Base-by-base conservation (phyloP, 1,284 basidiomycete genomes). In the Heterobasidion parviporum region DNA sequence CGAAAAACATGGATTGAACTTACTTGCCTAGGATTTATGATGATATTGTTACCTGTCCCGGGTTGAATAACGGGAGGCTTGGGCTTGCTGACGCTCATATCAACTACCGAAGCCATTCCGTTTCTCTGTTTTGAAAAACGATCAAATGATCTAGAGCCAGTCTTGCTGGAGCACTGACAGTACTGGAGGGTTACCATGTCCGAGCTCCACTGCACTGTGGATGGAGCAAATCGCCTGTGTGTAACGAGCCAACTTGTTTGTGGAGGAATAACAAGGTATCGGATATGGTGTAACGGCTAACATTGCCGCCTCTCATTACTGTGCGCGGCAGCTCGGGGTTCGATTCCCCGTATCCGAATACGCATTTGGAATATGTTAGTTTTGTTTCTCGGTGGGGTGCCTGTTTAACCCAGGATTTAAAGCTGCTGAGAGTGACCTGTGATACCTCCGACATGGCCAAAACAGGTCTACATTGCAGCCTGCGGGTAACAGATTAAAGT, bases 281-380 rank as follows among this genome's bases (percentile, higher is more conserved):
- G 74, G 80, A 74, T 82, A 82, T 81, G 81, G 79, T 83, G 81
- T 83, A 82, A 82, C 72, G 81, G 81, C 78, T 79, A 82, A 82
- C 81, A 82, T 82, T 82, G 74, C 79, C 79, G 80, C 81, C 81
- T 82, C 76, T 82, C 80, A 81, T 48, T 48, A 10, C 26, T 10
- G 46, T 15, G 44, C 79, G 82, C 82, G 81, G 80, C 77, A 83
- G 82, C 82, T 82, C 82, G 81, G 81, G 82, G 82, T 83, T 83
- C 82, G 80, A 83, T 82, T 83, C 81, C 82, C 82, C 81, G 82
- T 82, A 82, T 75, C 80, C 73, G 78, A 80, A 75, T n/a, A n/a
- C n/a, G n/a, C n/a, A n/a, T n/a, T n/a, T n/a, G n/a, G n/a, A n/a
- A n/a, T n/a, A n/a, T n/a, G n/a, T n/a, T n/a, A n/a, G n/a, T n/a